Evolutionary conservation across 192 early-diverging fungal genomes (phyloP), one percentile per base, ranked within the genome.

Genomic region (Linnemannia elongata): DNA sequence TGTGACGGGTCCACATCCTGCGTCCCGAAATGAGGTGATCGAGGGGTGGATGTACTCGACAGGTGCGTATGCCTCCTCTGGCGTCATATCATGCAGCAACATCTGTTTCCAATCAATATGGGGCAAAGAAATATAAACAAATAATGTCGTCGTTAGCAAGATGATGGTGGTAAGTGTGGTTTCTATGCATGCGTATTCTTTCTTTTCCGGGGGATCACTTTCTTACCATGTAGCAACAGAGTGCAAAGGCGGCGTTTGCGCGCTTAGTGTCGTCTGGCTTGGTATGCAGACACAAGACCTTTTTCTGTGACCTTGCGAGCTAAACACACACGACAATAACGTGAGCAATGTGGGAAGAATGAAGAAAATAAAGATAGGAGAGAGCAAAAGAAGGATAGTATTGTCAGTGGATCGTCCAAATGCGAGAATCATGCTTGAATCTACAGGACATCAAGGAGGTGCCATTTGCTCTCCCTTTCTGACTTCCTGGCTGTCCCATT

Each of bases 1-100:
- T 0, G 93, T 94, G 1, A 92, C 90, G 0, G 93, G 89, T 6
- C 95, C 94, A 81, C 93, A 93, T 13, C 94, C 93, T 24, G 95
- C 95, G 75, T 96, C 95, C 17, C 95, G 90, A 88, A 92, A 96
- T 30, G 94, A 93, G 22, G 91, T 81, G 55, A 96, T 92, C 6
- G 91, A 85, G 1, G 91, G 92, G 17, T 83, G 57, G 38, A 91
- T 80, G 68, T 84, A 78, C 12, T 87, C 41, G 33, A 96, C 85
- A 12, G 94, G 93, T 10, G 66, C 75, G 69, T 85, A 92, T 0
- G 95, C 94, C 78, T 92, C 92, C 36, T 94, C 93, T 4, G 95
- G 94, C n/a, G 91, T 88, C 75, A 91, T 85, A 39, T 90, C 88
- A 66, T 91, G 88, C 27, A 92, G 87, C 22, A 95, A 69, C 85